phyloP scores from a whole-genome alignment of 176 grass and related monocot species.

The Avena sativa region DNA sequence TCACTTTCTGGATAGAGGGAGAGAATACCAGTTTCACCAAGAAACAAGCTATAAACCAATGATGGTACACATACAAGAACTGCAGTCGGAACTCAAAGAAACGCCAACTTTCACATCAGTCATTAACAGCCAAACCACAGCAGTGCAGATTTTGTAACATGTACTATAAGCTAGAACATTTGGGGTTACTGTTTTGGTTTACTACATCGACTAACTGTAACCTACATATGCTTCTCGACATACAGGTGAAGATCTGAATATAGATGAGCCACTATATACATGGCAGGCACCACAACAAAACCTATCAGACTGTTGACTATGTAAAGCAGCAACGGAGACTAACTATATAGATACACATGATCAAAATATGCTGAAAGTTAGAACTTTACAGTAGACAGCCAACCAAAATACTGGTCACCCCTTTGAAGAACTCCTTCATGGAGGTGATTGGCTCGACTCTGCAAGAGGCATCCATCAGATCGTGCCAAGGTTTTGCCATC shows the following conservation, averaged over 20 bases:
- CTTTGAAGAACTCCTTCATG: constrained; percentile 16
- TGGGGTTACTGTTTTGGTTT: constrained; percentile 19
- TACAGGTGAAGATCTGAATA: constrained; percentile 32
- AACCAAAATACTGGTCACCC: constrained; percentile 28
- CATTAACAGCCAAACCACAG: neutral
- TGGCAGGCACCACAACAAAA: constrained; percentile 29
- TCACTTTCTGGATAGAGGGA: too few species aligned
- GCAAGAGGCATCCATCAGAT: constrained; percentile 19
- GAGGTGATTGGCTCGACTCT: constrained; percentile 16
- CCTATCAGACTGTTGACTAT: constrained; percentile 35
- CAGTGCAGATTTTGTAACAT: neutral
- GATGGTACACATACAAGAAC: neutral
- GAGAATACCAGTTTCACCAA: neutral
- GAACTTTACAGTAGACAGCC: constrained; percentile 52
- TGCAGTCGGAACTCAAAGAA: too few species aligned
- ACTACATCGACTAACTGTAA: constrained; percentile 22
- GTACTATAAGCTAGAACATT: constrained; percentile 27
- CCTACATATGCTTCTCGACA: constrained; percentile 36
- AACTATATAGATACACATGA: constrained; percentile 35
- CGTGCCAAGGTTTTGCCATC: constrained; percentile 2
- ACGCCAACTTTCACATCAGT: neutral
- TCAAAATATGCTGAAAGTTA: constrained; percentile 43
- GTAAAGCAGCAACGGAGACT: constrained; percentile 16
- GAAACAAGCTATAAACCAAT: neutral
- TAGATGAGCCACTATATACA: constrained; percentile 43